Conservation (phyloP, 2,329 filamentous ascomycete genomes). For the Dothiorella sarmentorum region DNA sequence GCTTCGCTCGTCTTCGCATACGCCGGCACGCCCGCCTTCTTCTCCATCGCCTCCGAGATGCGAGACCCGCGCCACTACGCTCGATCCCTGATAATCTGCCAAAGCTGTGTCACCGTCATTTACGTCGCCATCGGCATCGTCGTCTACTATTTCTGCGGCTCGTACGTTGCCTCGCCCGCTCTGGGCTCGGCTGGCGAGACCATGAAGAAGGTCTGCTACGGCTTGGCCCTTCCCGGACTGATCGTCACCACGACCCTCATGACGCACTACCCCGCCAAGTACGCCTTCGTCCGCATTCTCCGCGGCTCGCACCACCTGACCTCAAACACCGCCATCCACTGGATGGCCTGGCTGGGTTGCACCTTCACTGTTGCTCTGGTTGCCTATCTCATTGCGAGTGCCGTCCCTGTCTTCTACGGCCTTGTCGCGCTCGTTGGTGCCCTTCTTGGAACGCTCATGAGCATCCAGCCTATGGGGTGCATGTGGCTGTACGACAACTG, state of each 20-base stretch:
- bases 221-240: conserved; percentile 51
- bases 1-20: background rate
- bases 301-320: conserved; percentile 46
- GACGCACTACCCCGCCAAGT: conserved; percentile 51
- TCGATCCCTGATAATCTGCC: conserved; percentile 59
- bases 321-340: conserved; percentile 46
- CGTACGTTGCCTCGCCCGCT: conserved; percentile 45
- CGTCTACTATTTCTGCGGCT: conserved; percentile 50
- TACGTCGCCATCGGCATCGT: conserved; percentile 52
- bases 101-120: conserved; percentile 45
- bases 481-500: conserved; percentile 48
- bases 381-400: conserved; percentile 45
- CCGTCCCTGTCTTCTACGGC: conserved; percentile 54
- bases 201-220: conserved; percentile 52
- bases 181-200: conserved; percentile 44
- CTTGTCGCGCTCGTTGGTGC: conserved; percentile 51
- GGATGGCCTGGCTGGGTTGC: conserved; percentile 47
- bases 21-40: conserved; percentile 12
- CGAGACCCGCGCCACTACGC: conserved; percentile 55
- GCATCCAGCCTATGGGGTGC: conserved; percentile 51
- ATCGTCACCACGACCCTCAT: conserved; percentile 50
- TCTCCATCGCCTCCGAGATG: conserved; percentile 57
- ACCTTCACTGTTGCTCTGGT: conserved; percentile 46
- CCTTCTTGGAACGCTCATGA: conserved; percentile 54
- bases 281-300: conserved; percentile 52